Conservation (phyloP, 2,329 filamentous ascomycete species). For the Claviceps maximensis region DNA sequence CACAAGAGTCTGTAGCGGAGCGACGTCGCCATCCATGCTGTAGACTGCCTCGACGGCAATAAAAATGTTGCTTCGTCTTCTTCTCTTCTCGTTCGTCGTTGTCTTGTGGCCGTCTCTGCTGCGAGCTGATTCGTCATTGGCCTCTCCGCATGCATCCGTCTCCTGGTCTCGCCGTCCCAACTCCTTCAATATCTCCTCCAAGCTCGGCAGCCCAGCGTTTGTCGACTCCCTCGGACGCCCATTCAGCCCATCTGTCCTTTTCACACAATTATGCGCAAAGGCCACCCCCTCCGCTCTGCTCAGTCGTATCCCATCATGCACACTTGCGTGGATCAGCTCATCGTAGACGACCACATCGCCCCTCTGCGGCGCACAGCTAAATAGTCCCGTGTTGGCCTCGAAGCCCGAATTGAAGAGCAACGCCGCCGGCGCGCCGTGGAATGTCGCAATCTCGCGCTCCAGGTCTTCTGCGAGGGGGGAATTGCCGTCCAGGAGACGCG, state of each 20-base stretch:
- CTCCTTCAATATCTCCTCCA: slow-evolving; percentile 16
- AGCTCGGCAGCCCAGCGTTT: not conserved
- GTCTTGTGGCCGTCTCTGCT: slow-evolving; percentile 10
- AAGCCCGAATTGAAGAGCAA: slow-evolving; percentile 47
- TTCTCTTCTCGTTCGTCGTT: slow-evolving; percentile 8
- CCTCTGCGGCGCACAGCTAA: slow-evolving; percentile 44
- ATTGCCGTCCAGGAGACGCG: slow-evolving; percentile 41
- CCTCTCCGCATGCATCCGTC: slow-evolving; percentile 28
- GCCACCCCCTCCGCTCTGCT: slow-evolving; percentile 38
- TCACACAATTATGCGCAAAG: slow-evolving; percentile 46
- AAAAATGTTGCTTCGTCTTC: slow-evolving; percentile 44
- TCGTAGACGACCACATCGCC: slow-evolving; percentile 58
- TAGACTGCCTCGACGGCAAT: slow-evolving; percentile 61
- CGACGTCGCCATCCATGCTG: slow-evolving; percentile 72
- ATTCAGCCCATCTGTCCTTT: not conserved
- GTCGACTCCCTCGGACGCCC: not conserved
- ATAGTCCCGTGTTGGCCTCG: slow-evolving; percentile 52
- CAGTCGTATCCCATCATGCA: slow-evolving; percentile 62
- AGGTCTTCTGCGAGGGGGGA: slow-evolving; percentile 28
- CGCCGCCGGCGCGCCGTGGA: slow-evolving; percentile 31
- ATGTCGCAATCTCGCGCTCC: slow-evolving; percentile 32
- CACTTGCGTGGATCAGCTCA: slow-evolving; percentile 63
- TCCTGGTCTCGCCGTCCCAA: slow-evolving; percentile 21
- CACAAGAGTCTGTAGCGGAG: slow-evolving; percentile 48
- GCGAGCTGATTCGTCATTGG: not conserved